Conservation (phyloP, 2,329 filamentous ascomycete species). For the Calonectria ilicicola region DNA sequence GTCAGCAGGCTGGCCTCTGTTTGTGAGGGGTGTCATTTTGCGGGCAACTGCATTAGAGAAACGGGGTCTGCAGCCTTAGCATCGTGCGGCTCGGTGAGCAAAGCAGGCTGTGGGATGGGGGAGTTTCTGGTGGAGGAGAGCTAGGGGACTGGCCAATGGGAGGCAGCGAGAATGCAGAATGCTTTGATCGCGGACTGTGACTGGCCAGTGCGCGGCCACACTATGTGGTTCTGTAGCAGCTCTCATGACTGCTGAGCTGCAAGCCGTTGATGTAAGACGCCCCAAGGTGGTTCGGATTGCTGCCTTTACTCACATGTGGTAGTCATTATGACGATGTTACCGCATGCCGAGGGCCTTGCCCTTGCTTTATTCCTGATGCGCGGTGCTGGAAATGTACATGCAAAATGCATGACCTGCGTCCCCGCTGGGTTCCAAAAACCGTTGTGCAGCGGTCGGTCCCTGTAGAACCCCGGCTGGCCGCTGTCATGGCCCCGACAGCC, state of each 20-base stretch:
- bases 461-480: background rate
- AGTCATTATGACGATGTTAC: background rate
- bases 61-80: slow-evolving; percentile 6
- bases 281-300: background rate
- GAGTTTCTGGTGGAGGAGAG: background rate
- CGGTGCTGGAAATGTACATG: background rate
- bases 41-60: slow-evolving; percentile 6
- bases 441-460: background rate
- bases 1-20: slow-evolving; percentile 11
- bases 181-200: slow-evolving; percentile 1
- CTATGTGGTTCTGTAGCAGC: background rate
- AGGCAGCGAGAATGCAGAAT: slow-evolving; percentile 6
- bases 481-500: background rate
- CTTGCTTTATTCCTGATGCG: background rate
- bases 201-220: background rate
- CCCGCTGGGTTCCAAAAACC: background rate
- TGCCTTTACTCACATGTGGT: background rate
- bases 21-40: slow-evolving; percentile 14
- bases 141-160: slow-evolving; percentile 12
- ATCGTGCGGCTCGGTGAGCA: slow-evolving; percentile 18
- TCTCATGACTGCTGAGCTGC: slow-evolving; percentile 1
- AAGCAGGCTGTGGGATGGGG: slow-evolving; percentile 6
- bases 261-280: background rate
- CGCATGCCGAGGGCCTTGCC: background rate
- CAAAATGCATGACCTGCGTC: background rate